These are phyloP conservation scores for Elongisporangium anandrum DNA, from an alignment of 352 stramenopile genomes.

Conservation along the genomic window DNA sequence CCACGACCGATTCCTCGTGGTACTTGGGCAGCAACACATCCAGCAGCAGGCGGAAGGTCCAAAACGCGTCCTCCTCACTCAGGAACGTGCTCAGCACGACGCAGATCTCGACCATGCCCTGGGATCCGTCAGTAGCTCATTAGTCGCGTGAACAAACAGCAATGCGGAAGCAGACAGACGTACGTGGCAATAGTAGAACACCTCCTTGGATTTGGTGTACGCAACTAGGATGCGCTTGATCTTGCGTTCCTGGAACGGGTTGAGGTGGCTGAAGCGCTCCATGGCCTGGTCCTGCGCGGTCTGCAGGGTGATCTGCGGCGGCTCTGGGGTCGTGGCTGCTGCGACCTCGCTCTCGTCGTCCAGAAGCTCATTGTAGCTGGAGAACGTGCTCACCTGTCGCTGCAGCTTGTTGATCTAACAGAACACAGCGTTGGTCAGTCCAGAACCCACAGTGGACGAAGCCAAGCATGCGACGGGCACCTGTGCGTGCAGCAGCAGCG, in stretches of 20 bases:
- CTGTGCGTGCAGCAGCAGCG: constrained; percentile 61
- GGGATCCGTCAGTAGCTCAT: background rate
- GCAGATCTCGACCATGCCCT: constrained; percentile 80
- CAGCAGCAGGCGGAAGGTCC: constrained; percentile 65
- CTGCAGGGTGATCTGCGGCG: constrained; percentile 38
- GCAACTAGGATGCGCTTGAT: constrained; percentile 74
- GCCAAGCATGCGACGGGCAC: constrained; percentile 8
- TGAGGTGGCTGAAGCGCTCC: constrained; percentile 73
- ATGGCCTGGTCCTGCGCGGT: constrained; percentile 76
- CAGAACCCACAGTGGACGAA: background rate
- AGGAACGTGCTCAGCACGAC: constrained; percentile 74
- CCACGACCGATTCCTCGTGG: constrained; percentile 71
- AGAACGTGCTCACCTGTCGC: constrained; percentile 35
- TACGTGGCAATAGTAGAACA: constrained; percentile 69
- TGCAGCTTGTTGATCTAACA: constrained; percentile 53
- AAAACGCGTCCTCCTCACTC: constrained; percentile 76
- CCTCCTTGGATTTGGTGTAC: constrained; percentile 70
- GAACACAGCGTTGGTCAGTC: background rate
- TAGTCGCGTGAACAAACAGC: background rate
- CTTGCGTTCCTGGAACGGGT: constrained; percentile 81
- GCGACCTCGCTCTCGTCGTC: constrained; percentile 26
- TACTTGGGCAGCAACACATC: constrained; percentile 76
- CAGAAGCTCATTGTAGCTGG: constrained; percentile 53
- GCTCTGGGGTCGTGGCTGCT: constrained; percentile 5
- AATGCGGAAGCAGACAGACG: constrained; percentile 5